phyloP scores from a whole-genome alignment of 1,284 basidiomycete genomes.

The Neolentinus lepideus region DNA sequence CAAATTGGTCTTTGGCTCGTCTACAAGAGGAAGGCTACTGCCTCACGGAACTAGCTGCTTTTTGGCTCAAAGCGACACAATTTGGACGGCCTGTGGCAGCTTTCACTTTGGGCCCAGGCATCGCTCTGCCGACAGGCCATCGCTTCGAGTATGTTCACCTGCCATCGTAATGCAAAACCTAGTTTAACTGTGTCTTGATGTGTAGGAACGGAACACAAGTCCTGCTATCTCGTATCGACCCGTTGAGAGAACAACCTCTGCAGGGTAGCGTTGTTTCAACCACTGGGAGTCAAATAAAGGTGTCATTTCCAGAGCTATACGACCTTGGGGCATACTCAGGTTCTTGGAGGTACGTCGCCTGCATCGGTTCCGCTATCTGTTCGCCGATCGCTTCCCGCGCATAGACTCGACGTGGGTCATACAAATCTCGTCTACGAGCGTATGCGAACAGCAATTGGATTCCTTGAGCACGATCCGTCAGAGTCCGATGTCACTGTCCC shows the following conservation, averaged over 20 bases:
- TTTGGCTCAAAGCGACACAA: conserved; percentile 53
- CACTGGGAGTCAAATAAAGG: conserved; percentile 40
- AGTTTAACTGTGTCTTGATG: conserved; percentile 4
- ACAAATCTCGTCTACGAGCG: conserved; percentile 63
- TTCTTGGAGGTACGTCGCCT: conserved; percentile 45
- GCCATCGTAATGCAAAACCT: background rate
- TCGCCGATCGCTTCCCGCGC: background rate
- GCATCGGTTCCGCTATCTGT: background rate
- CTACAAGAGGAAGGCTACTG: conserved; percentile 65
- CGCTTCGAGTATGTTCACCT: conserved; percentile 43
- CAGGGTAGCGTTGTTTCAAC: conserved; percentile 50
- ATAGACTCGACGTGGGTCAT: conserved; percentile 64
- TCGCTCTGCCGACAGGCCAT: conserved; percentile 44
- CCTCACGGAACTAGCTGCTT: conserved; percentile 54
- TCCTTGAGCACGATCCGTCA: conserved; percentile 52
- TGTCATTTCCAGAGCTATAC: conserved; percentile 51
- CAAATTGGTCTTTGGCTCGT: conserved; percentile 53
- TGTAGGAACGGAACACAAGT: conserved; percentile 59
- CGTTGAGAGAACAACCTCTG: conserved; percentile 42
- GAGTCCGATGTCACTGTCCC: conserved; percentile 18
- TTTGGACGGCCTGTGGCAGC: conserved; percentile 57
- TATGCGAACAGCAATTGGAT: conserved; percentile 62
- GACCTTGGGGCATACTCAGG: conserved; percentile 28
- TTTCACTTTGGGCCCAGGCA: conserved; percentile 52
- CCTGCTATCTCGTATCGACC: conserved; percentile 55